Evolutionary conservation across 352 stramenopile genomes (phyloP), one percentile per base, ranked within the genome.

Genomic region (Globisporangium apiculatum): DNA sequence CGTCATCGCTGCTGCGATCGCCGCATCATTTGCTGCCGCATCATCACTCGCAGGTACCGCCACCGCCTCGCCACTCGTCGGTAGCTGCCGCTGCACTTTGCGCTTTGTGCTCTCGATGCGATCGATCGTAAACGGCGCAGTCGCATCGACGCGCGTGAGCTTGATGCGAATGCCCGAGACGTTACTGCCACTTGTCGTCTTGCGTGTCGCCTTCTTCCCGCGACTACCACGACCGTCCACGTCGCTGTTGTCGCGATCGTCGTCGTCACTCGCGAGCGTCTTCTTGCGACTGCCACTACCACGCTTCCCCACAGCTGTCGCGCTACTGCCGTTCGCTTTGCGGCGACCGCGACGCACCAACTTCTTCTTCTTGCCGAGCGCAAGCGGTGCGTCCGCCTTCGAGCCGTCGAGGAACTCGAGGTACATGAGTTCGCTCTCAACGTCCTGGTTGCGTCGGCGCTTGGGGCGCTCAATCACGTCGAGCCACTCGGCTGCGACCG

Each of bases 401-500:
- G 62, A 71, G 7, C 84, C 86, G 56, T 95, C 86, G 38, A 95
- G 53, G 41, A 95, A 91, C 46, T 89, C 82, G 11, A 90, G 67
- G 61, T 93, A 95, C 86, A 95, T 95, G 41, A 94, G 60, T 52
- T 91, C 75, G 48, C 83, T 90, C 35, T 91, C 86, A 0, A 78
- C 68, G 49, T 94, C 83, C 65, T 95, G 83, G 57, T 90, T 95
- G 15, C 86, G 73, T 24, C 86, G 77, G 56, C 86, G 86, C 64
- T 90, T 92, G 0, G 86, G 86, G n/a, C 86, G 79, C 51, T 95
- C 86, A 64, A 95, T 95, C 55, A 91, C 70, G 17, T 95, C 83
- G 7, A 94, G 71, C 86, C 86, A 95, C 37, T 95, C 86, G 5
- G 70, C 73, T 4, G 83, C 83, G 4, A 95, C 74, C 1, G 67